Percentiles rank a stretch among this genome's conserved stretches.
These are phyloP conservation scores for Circinella minor DNA, from an alignment of 371 early-diverging fungal genomes.

Conservation along the genomic window DNA sequence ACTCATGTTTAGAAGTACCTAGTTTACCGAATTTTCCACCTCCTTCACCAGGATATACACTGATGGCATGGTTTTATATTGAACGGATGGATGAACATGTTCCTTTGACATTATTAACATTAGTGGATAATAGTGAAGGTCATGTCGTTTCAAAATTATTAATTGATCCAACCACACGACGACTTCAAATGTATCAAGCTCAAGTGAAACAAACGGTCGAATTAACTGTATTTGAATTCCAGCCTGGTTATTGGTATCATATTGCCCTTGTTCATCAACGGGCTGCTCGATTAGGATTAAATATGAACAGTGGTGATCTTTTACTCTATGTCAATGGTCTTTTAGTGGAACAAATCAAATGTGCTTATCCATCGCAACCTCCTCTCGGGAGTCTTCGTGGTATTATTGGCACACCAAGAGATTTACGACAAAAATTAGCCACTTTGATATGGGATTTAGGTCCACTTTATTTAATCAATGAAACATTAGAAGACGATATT, in stretches of 20 bases:
- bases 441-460: constrained; percentile 71
- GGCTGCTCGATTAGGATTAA: constrained; percentile 61
- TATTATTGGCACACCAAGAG: constrained; percentile 47
- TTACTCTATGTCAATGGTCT: constrained; percentile 68
- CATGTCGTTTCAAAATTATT: constrained; percentile 40
- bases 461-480: constrained; percentile 68
- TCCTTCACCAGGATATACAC: constrained; percentile 61
- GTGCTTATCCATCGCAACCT: constrained; percentile 60
- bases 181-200: constrained; percentile 54
- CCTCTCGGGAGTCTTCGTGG: constrained; percentile 37
- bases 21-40: constrained; percentile 56
- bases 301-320: constrained; percentile 56
- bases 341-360: constrained; percentile 61
- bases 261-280: constrained; percentile 70
- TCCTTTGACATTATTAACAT: constrained; percentile 53
- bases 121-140: constrained; percentile 52
- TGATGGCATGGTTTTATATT: constrained; percentile 71
- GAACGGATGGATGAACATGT: constrained; percentile 58
- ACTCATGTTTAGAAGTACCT: constrained; percentile 51
- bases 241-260: constrained; percentile 75
- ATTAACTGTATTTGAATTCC: constrained; percentile 60
- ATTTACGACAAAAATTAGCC: constrained; percentile 20
- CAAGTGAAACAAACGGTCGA: constrained; percentile 49
- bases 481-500: constrained; percentile 61
- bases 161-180: constrained; percentile 55